Conservation (phyloP, 2,329 filamentous ascomycete genomes). For the Hymenoscyphus albidus region DNA sequence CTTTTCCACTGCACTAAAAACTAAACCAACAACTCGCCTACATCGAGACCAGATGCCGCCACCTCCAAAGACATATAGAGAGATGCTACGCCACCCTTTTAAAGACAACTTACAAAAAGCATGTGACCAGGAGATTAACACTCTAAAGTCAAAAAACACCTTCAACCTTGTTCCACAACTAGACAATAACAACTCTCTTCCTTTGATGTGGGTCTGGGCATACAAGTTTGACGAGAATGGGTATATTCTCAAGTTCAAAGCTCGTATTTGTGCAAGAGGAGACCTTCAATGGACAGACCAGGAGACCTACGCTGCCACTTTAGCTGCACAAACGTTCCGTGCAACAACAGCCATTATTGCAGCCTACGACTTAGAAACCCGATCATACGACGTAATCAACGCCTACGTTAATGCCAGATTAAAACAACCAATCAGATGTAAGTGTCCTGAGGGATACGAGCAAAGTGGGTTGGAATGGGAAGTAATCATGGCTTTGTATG, state of each 20-base stretch:
- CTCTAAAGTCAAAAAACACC: not conserved
- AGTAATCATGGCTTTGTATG: not conserved
- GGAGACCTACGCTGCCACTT: no score
- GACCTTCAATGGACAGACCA: no score
- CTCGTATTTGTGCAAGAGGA: no score
- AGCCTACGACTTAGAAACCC: not conserved
- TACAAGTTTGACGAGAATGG: not conserved
- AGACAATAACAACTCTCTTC: not conserved
- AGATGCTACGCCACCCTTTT: not conserved
- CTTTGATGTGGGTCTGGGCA: not conserved
- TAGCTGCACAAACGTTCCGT: not conserved
- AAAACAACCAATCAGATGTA: not conserved
- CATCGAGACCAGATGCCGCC: not conserved
- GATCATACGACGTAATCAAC: not conserved
- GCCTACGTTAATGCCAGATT: not conserved
- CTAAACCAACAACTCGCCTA: not conserved
- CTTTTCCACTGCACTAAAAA: not conserved
- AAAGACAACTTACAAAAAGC: not conserved
- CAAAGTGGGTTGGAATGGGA: no score
- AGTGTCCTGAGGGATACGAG: not conserved
- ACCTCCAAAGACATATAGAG: not conserved
- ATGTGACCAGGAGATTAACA: not conserved
- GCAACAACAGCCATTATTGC: not conserved
- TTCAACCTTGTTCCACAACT: not conserved
- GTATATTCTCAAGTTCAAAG: no score